These are phyloP conservation scores for Xylariaceae sp. DNA, from an alignment of 2,329 filamentous ascomycete genomes.

Conservation along the genomic window DNA sequence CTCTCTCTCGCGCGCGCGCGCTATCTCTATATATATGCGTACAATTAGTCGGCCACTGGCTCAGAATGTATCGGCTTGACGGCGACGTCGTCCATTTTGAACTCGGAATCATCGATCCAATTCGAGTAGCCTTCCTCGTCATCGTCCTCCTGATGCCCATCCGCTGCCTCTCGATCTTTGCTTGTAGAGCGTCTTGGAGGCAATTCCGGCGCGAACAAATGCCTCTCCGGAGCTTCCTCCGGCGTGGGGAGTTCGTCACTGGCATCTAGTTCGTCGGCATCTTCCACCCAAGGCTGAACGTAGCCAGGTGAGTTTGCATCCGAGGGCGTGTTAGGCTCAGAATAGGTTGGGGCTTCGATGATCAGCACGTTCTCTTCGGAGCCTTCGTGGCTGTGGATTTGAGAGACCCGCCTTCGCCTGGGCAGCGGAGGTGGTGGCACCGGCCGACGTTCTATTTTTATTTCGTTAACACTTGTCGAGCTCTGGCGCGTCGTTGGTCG, in stretches of 20 bases:
- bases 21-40: not conserved
- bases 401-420: conserved; percentile 36
- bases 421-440: conserved; percentile 35
- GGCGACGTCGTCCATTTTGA: conserved; percentile 19
- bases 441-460: conserved; percentile 32
- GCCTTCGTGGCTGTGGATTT: conserved; percentile 29
- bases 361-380: conserved; percentile 37
- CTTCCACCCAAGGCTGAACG: conserved; percentile 36
- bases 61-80: not conserved
- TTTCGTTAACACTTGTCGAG: conserved; percentile 25
- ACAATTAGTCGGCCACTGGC: not conserved
- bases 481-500: conserved; percentile 24
- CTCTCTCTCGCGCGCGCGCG: too few relatives aligned
- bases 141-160: conserved; percentile 9
- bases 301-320: conserved; percentile 22
- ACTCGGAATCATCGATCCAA: conserved; percentile 37
- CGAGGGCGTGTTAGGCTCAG: conserved; percentile 35
- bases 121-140: conserved; percentile 37
- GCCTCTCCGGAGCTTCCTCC: not conserved
- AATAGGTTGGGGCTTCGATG: conserved; percentile 37
- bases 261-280: conserved; percentile 28
- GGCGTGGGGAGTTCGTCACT: conserved; percentile 13
- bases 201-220: conserved; percentile 8
- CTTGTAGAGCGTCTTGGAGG: conserved; percentile 10
- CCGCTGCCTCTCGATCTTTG: not conserved